phyloP scores from a whole-genome alignment of 192 early-diverging fungal genomes.

The Umbelopsis vinacea region DNA sequence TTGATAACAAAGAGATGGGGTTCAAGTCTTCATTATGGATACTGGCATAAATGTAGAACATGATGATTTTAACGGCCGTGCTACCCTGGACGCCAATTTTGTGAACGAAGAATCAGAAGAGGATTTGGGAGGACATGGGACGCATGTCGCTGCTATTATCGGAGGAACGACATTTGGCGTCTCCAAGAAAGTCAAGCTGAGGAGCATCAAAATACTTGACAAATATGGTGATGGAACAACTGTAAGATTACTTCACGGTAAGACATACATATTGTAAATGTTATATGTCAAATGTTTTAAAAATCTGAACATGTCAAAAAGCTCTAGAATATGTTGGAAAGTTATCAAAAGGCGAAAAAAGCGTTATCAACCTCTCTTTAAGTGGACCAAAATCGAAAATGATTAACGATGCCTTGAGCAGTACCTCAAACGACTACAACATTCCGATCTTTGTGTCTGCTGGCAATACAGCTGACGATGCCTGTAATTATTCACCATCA shows the following conservation, averaged over 20 bases:
- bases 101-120: conserved; percentile 32
- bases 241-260: conserved; percentile 50
- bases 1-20: conserved; percentile 26
- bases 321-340: conserved; percentile 25
- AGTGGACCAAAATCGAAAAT: conserved; percentile 50
- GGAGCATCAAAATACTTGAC: conserved; percentile 61
- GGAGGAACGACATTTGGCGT: conserved; percentile 60
- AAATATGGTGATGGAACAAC: conserved; percentile 48
- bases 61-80: conserved; percentile 55
- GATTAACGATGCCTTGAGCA: conserved; percentile 43
- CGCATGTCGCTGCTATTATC: conserved; percentile 61
- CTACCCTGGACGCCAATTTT: conserved; percentile 48
- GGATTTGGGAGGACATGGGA: conserved; percentile 60
- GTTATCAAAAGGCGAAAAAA: conserved; percentile 13
- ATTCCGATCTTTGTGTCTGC: conserved; percentile 55
- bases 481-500: conserved; percentile 56
- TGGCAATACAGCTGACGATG: conserved; percentile 54
- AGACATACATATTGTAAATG: conserved; percentile 20
- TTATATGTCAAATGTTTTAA: conserved; percentile 1
- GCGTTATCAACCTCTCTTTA: conserved; percentile 61
- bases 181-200: conserved; percentile 59
- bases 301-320: conserved; percentile 36
- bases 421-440: conserved; percentile 30
- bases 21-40: conserved; percentile 54
- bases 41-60: conserved; percentile 53